Conservation (phyloP, 2,329 filamentous ascomycete species). For the Clonostachys byssicola region DNA sequence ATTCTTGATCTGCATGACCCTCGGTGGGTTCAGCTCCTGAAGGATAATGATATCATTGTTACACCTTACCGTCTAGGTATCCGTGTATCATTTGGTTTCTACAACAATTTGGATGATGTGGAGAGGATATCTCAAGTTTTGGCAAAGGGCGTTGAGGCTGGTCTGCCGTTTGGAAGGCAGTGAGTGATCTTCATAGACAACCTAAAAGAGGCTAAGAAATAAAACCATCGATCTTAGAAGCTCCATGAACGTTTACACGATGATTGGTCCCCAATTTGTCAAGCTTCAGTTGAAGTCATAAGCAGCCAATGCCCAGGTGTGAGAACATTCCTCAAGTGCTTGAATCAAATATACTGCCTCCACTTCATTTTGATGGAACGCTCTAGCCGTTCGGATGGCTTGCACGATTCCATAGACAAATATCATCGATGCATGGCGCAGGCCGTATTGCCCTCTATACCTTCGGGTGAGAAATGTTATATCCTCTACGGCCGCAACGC, state of each 20-base stretch:
- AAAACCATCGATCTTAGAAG: no score
- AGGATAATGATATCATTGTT: conserved; percentile 5
- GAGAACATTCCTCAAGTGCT: not conserved
- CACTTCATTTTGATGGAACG: not conserved
- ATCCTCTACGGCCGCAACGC: conserved; percentile 11
- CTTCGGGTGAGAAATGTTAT: conserved; percentile 10
- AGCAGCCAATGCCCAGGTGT: not conserved
- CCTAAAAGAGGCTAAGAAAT: no score
- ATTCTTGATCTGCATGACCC: conserved; percentile 13
- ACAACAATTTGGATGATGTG: conserved; percentile 13
- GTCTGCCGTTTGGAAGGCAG: not conserved
- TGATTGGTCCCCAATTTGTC: not conserved
- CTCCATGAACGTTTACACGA: not conserved
- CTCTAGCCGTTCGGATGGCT: conserved; percentile 7
- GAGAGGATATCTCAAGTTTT: conserved; percentile 6
- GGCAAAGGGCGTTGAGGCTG: not conserved
- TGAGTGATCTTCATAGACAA: not conserved
- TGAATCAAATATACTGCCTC: not conserved
- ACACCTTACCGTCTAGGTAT: conserved; percentile 16
- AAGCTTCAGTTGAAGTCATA: no score
- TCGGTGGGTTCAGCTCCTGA: conserved; percentile 12
- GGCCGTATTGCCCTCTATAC: conserved; percentile 12
- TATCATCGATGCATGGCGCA: conserved; percentile 11
- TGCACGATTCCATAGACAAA: conserved; percentile 15
- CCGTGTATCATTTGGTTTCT: conserved; percentile 18